Percentiles rank a stretch among this genome's conserved stretches.
phyloP scores from a whole-genome alignment of 352 stramenopile species.

The Phytophthora melonis region DNA sequence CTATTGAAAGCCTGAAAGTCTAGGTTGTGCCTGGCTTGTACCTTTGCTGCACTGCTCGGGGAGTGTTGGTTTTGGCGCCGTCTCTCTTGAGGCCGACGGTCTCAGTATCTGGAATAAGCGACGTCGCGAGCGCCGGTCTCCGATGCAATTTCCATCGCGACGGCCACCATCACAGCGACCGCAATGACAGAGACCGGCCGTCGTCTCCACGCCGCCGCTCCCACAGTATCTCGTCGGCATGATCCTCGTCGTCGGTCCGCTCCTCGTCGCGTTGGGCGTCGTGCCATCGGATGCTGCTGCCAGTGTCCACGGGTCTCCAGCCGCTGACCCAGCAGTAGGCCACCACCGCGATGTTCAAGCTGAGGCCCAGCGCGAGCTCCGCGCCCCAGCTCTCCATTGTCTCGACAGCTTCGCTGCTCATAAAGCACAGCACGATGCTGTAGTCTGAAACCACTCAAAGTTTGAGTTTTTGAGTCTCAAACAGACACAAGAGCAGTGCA shows the following conservation, averaged over 20 bases:
- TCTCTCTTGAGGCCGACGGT: not conserved
- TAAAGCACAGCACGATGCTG: too few species aligned
- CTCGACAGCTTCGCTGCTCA: not conserved
- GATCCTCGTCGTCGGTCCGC: constrained; percentile 6
- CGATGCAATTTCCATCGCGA: constrained; percentile 29
- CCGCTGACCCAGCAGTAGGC: constrained; percentile 27
- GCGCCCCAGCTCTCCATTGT: constrained; percentile 29
- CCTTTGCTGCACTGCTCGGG: too few species aligned
- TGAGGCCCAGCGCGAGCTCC: constrained; percentile 24
- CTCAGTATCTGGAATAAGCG: constrained; percentile 19
- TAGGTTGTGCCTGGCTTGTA: not conserved
- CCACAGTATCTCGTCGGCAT: constrained; percentile 18
- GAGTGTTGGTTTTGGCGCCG: not conserved
- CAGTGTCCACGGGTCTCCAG: constrained; percentile 25
- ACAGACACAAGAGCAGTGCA: constrained; percentile 7
- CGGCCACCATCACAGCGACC: constrained; percentile 32
- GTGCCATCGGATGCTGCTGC: constrained; percentile 28
- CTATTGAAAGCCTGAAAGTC: not conserved
- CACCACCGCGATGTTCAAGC: constrained; percentile 25
- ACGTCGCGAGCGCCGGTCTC: constrained; percentile 10
- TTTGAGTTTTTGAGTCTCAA: too few species aligned
- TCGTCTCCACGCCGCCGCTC: constrained; percentile 34
- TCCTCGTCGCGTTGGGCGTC: constrained; percentile 12
- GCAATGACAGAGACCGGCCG: constrained; percentile 29
- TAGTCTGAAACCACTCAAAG: constrained; percentile 22